Conservation (phyloP, 257 asterid genomes). For the Osmanthus fragrans region DNA sequence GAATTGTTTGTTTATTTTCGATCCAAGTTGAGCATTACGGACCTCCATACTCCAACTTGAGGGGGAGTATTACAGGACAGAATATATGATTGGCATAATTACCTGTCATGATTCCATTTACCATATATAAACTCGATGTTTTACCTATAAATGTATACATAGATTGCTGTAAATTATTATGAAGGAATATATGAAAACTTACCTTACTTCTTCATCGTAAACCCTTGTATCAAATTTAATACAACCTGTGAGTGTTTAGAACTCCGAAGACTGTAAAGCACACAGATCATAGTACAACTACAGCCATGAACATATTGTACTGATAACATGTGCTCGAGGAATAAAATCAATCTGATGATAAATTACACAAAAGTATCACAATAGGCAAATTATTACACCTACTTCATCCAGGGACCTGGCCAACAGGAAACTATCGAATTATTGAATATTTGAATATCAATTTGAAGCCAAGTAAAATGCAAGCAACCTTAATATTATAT, state of each 20-base stretch:
- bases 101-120: too few species aligned
- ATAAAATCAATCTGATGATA: not conserved
- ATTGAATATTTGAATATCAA: not conserved
- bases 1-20: too few species aligned
- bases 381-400: not conserved
- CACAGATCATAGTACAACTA: not conserved
- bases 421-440: slow-evolving; percentile 2
- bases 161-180: too few species aligned
- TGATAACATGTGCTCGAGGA: not conserved
- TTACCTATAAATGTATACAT: too few species aligned
- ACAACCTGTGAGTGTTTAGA: not conserved
- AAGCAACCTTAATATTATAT: not conserved
- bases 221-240: too few species aligned
- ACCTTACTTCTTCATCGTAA: too few species aligned
- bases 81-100: too few species aligned
- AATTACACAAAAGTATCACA: not conserved
- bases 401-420: not conserved
- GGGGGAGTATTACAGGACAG: too few species aligned
- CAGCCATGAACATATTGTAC: not conserved
- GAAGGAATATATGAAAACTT: too few species aligned
- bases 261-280: not conserved
- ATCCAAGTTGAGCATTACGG: too few species aligned
- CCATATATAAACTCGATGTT: too few species aligned
- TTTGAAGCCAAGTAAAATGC: not conserved
- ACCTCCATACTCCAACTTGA: too few species aligned